Conservation (phyloP, 2,329 filamentous ascomycete species). For the Atkinsonella hypoxylon region DNA sequence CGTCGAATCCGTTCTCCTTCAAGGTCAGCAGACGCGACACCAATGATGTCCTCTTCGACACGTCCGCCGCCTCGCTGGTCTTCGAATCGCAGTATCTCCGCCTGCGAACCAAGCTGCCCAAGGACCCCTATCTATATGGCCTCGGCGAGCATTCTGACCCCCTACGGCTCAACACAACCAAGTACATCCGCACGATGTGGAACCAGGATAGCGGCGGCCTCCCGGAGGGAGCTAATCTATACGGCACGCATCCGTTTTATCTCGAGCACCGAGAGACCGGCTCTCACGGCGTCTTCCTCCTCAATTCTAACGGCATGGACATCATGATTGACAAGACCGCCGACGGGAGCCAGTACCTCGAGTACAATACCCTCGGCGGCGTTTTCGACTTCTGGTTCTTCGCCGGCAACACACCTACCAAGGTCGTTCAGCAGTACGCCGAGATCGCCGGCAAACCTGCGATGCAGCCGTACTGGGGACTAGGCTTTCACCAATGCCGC, state of each 20-base stretch:
- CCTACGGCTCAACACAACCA: constrained; percentile 53
- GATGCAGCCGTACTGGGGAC: constrained; percentile 71
- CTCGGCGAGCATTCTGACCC: constrained; percentile 67
- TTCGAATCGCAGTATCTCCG: constrained; percentile 72
- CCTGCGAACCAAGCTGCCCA: constrained; percentile 57
- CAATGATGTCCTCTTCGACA: constrained; percentile 53
- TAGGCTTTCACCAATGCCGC: constrained; percentile 74
- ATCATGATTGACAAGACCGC: constrained; percentile 53
- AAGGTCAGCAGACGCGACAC: constrained; percentile 33
- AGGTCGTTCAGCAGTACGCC: constrained; percentile 62
- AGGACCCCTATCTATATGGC: constrained; percentile 62
- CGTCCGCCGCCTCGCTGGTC: constrained; percentile 51
- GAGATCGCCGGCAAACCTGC: constrained; percentile 56
- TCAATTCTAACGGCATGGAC: constrained; percentile 69
- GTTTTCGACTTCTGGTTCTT: constrained; percentile 72
- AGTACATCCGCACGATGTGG: constrained; percentile 54
- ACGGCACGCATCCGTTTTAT: constrained; percentile 69
- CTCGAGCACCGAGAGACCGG: constrained; percentile 39
- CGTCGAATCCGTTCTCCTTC: constrained; percentile 52
- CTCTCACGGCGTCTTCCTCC: constrained; percentile 63
- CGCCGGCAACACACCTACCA: constrained; percentile 54
- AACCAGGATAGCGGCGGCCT: constrained; percentile 54
- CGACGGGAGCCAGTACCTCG: constrained; percentile 53
- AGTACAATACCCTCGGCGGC: constrained; percentile 72
- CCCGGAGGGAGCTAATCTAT: constrained; percentile 55